A percentile compares a stretch with the other conserved stretches of the same genome.
Evolutionary conservation across 2,329 filamentous ascomycete genomes (phyloP).

Genomic region (Fusarium secorum): DNA sequence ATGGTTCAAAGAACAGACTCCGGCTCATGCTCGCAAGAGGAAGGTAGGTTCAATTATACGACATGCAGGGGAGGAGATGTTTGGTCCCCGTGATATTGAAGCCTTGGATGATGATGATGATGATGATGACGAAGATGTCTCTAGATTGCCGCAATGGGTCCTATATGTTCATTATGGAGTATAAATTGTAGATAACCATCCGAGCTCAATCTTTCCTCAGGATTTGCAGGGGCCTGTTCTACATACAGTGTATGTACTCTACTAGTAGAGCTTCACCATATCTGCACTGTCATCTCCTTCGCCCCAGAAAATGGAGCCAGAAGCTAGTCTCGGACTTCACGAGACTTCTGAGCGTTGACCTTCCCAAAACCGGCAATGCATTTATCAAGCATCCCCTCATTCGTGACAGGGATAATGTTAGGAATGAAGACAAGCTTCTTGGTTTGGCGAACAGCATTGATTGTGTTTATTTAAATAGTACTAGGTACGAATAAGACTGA

Average conservation of each 20-base stretch:
- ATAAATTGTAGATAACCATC: neutral
- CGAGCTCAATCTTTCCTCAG: neutral
- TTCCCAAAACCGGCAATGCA: too few relatives aligned
- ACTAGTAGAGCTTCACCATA: neutral
- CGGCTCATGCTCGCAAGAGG: neutral
- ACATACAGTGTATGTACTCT: neutral
- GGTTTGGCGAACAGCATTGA: too few relatives aligned
- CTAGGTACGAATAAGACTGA: neutral
- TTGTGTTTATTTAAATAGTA: neutral
- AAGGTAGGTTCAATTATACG: neutral
- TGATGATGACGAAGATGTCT: neutral
- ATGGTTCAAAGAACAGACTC: neutral
- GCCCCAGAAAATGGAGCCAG: too few relatives aligned
- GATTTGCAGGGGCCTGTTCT: neutral
- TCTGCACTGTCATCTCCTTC: neutral
- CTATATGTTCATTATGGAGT: neutral
- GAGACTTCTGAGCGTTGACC: too few relatives aligned
- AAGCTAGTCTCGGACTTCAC: too few relatives aligned
- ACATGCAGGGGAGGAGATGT: too few relatives aligned
- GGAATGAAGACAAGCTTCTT: too few relatives aligned
- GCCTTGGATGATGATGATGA: neutral
- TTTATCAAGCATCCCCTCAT: too few relatives aligned
- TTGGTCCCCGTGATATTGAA: neutral
- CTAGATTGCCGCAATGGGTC: neutral
- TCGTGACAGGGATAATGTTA: too few relatives aligned